Evolutionary conservation across 345 rosid species (phyloP).

Genomic region (Anastatica hierochuntica): DNA sequence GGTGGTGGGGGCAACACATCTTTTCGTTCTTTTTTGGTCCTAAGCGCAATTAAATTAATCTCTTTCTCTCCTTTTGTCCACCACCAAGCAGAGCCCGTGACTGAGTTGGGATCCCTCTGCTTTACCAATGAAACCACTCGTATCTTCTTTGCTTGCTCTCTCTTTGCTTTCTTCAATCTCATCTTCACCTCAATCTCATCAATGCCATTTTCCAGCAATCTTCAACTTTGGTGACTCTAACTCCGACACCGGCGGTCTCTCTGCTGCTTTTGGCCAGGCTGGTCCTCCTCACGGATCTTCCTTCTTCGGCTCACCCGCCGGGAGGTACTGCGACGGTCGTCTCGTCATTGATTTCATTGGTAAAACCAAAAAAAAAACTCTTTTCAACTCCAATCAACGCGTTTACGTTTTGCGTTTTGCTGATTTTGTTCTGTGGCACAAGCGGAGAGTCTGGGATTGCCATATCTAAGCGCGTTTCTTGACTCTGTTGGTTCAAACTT

Average conservation of each 20-base stretch:
- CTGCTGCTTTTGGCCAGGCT: slow-evolving; percentile 76
- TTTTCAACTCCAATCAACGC: background rate
- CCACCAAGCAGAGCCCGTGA: too few species aligned
- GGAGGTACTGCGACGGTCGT: slow-evolving; percentile 84
- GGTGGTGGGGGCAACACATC: too few species aligned
- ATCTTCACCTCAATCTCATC: background rate
- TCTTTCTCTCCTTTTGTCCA: too few species aligned
- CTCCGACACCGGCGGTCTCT: slow-evolving; percentile 87
- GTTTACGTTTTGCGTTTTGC: too few species aligned
- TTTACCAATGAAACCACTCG: slow-evolving; percentile 13
- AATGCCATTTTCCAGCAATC: slow-evolving; percentile 57
- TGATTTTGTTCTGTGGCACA: slow-evolving; percentile 4
- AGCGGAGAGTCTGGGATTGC: slow-evolving; percentile 56
- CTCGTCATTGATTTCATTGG: slow-evolving; percentile 80
- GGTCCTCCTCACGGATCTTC: slow-evolving; percentile 60
- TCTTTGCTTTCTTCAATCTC: slow-evolving; percentile 4
- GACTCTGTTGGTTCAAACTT: slow-evolving; percentile 76
- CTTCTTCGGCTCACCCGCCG: slow-evolving; percentile 62
- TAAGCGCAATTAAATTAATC: too few species aligned
- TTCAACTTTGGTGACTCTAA: slow-evolving; percentile 94
- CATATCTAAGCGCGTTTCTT: slow-evolving; percentile 64
- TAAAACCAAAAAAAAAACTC: slow-evolving; percentile 12
- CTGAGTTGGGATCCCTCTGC: too few species aligned
- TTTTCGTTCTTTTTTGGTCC: too few species aligned
- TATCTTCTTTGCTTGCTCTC: slow-evolving; percentile 16